Evolutionary conservation across 225 moss, liverwort and hornwort species (phyloP).

Genomic region (Polytrichum commune): DNA sequence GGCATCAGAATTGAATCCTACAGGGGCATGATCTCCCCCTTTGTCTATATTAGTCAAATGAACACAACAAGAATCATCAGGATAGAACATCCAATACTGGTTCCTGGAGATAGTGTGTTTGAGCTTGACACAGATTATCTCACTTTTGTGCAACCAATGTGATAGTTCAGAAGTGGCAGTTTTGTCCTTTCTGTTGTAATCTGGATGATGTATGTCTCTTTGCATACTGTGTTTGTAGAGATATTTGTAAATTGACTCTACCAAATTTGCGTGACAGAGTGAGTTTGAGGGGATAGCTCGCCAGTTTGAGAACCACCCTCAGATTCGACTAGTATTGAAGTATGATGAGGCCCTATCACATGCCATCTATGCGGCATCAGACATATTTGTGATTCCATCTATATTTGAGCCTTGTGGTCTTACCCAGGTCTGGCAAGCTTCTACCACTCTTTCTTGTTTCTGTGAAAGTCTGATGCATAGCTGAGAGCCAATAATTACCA

Average conservation of each 20-base stretch:
- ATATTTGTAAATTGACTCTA: not conserved
- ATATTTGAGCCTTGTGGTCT: constrained; percentile 97
- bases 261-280: constrained; percentile 36
- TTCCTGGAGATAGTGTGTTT: too few relatives aligned
- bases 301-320: constrained; percentile 78
- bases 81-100: too few relatives aligned
- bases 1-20: too few relatives aligned
- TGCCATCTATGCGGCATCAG: constrained; percentile 89
- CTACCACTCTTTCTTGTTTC: not conserved
- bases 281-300: constrained; percentile 89
- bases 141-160: not conserved
- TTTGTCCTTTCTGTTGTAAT: too few relatives aligned
- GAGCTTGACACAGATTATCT: too few relatives aligned
- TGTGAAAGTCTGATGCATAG: too few relatives aligned
- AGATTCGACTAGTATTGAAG: constrained; percentile 81
- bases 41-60: too few relatives aligned
- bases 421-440: constrained; percentile 61
- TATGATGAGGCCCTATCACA: constrained; percentile 95
- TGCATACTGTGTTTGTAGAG: not conserved
- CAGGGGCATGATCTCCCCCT: too few relatives aligned
- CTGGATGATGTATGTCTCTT: too few relatives aligned
- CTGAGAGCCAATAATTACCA: too few relatives aligned
- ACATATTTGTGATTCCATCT: constrained; percentile 92
- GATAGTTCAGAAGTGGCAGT: too few relatives aligned
- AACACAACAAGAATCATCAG: too few relatives aligned